phyloP scores from a whole-genome alignment of 345 rosid genomes.

The Populus alba region DNA sequence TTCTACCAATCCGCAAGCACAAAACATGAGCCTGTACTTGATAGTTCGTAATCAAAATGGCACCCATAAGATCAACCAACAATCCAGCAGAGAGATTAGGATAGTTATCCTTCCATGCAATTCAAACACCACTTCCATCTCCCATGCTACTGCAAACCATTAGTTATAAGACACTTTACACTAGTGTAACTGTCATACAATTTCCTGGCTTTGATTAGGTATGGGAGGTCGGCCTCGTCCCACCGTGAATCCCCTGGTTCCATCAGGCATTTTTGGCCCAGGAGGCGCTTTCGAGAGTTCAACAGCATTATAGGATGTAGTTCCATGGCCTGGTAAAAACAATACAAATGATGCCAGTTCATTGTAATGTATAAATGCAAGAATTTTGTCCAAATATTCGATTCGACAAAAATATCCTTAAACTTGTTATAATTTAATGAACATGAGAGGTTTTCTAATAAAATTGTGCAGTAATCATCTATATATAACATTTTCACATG shows the following conservation, averaged over 20 bases:
- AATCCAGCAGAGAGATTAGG: too few species aligned
- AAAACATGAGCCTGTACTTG: too few species aligned
- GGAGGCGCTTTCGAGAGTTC: slow-evolving; percentile 78
- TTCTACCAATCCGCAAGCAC: too few species aligned
- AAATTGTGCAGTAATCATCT: too few species aligned
- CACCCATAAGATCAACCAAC: too few species aligned
- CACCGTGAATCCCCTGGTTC: slow-evolving; percentile 46
- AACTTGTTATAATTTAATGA: too few species aligned
- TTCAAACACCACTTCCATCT: neutral
- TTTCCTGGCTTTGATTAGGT: slow-evolving; percentile 19
- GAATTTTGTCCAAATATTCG: too few species aligned
- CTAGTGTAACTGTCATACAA: neutral
- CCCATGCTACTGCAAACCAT: neutral
- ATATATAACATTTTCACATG: too few species aligned
- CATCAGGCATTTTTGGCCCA: slow-evolving; percentile 70
- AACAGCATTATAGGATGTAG: slow-evolving; percentile 36
- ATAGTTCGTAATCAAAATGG: too few species aligned
- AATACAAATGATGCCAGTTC: neutral
- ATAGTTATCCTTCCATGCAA: too few species aligned
- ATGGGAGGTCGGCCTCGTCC: slow-evolving; percentile 73
- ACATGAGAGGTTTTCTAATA: too few species aligned
- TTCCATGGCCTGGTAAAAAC: slow-evolving; percentile 59
- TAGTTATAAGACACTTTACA: neutral
- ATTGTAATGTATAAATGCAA: neutral
- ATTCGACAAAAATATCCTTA: too few species aligned